Percentiles rank a stretch among this genome's conserved stretches.
Conservation (phyloP, 305 asterid genomes). For the Fraxinus nigra region DNA sequence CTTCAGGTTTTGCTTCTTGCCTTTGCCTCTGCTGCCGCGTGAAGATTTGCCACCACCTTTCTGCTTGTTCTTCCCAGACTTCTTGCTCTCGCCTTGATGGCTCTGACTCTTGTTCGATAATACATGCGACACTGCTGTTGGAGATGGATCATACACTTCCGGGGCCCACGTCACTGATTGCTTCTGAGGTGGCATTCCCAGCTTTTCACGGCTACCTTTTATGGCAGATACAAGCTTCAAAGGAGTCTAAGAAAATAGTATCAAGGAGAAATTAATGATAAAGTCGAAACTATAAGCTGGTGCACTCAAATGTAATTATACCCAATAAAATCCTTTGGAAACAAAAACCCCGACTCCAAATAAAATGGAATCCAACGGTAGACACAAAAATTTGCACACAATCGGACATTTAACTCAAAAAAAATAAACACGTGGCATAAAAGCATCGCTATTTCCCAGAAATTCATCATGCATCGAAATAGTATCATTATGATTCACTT, state of each 20-base stretch:
- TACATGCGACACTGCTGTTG: conserved; percentile 78
- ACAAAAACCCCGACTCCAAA: conserved; percentile 5
- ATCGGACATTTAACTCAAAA: conserved; percentile 11
- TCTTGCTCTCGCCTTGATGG: conserved; percentile 50
- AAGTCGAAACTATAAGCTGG: not conserved
- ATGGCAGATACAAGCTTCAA: conserved; percentile 69
- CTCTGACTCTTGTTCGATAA: conserved; percentile 53
- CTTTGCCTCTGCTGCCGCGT: conserved; percentile 58
- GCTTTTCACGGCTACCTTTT: conserved; percentile 88
- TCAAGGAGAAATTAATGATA: conserved; percentile 19
- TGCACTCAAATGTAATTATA: not conserved
- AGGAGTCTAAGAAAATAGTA: conserved; percentile 45
- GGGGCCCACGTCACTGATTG: conserved; percentile 82
- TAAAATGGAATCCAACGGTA: not conserved
- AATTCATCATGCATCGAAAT: not conserved
- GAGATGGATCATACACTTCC: conserved; percentile 89
- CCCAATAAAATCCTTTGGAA: conserved; percentile 7
- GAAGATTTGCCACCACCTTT: conserved; percentile 65
- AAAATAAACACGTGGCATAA: not conserved
- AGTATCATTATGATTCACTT: not conserved
- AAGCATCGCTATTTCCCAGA: not conserved
- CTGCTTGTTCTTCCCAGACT: conserved; percentile 69
- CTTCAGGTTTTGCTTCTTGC: conserved; percentile 59
- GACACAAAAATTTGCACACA: not conserved
- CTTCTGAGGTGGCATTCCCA: conserved; percentile 53